phyloP scores from a whole-genome alignment of 495 filamentous ascomycete genomes.

The Xylaria sp. region DNA sequence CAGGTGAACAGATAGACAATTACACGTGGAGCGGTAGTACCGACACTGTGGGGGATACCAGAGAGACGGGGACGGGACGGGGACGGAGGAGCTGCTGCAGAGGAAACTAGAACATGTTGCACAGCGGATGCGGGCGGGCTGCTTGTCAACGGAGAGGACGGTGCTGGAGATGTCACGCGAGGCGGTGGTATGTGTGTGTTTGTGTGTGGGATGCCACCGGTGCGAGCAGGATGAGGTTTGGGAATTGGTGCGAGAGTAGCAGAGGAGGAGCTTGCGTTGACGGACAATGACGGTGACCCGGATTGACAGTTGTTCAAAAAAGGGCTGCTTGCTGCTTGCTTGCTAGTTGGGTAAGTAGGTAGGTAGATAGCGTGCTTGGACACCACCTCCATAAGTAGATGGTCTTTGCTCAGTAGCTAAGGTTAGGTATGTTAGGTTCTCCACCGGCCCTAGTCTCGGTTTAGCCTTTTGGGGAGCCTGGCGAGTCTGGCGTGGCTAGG shows the following conservation, averaged over 20 bases:
- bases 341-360: too few species aligned
- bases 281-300: constrained; percentile 4
- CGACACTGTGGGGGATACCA: constrained; percentile 35
- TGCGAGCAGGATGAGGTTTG: neutral
- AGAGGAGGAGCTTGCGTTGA: constrained; percentile 13
- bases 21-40: constrained; percentile 41
- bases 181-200: neutral
- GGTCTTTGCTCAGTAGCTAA: neutral
- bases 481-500: neutral
- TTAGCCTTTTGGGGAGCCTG: constrained; percentile 7
- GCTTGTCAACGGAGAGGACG: constrained; percentile 7
- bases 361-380: neutral
- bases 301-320: constrained; percentile 25
- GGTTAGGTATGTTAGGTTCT: neutral
- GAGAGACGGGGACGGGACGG: constrained; percentile 30
- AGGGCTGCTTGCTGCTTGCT: constrained; percentile 18
- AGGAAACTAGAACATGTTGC: constrained; percentile 44
- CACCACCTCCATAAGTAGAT: too few species aligned
- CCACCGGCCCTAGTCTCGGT: constrained; percentile 4
- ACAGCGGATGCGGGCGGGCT: constrained; percentile 28
- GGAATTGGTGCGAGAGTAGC: neutral
- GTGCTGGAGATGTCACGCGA: neutral
- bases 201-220: neutral
- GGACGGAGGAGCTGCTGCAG: constrained; percentile 26
- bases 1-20: constrained; percentile 33